These are phyloP conservation scores for Conticribra guillardii DNA, from an alignment of 108 stramenopile genomes.

Conservation along the genomic window DNA sequence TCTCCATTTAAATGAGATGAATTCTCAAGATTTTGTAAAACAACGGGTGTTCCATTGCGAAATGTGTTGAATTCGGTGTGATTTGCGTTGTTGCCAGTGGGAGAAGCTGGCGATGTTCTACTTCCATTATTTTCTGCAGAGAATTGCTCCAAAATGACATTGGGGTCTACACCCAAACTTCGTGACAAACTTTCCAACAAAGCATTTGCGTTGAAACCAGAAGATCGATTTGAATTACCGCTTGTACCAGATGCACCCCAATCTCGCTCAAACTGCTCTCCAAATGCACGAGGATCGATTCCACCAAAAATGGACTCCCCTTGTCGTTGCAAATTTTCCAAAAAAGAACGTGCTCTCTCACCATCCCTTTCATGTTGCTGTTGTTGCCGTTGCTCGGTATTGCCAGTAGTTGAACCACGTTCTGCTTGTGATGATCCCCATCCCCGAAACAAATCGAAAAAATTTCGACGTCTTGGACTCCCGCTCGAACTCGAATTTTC, in stretches of 20 bases:
- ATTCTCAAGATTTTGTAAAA: slow-evolving; percentile 41
- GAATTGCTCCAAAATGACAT: slow-evolving; percentile 12
- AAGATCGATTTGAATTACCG: not conserved
- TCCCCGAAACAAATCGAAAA: slow-evolving; percentile 9
- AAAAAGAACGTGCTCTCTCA: not conserved
- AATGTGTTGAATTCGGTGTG: slow-evolving; percentile 27
- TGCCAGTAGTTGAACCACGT: not conserved
- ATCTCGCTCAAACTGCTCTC: not conserved
- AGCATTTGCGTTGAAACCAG: not conserved
- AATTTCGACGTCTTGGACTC: slow-evolving; percentile 1
- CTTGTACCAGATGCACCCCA: not conserved
- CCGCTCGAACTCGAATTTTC: slow-evolving; percentile 5
- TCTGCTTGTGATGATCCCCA: not conserved
- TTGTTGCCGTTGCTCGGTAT: not conserved
- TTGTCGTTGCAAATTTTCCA: not conserved
- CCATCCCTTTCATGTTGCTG: not conserved
- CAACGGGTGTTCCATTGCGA: slow-evolving; percentile 24
- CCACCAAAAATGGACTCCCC: not conserved
- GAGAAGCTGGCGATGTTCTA: not conserved
- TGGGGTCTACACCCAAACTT: slow-evolving; percentile 16
- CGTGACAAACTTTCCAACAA: slow-evolving; percentile 18
- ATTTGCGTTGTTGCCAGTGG: slow-evolving; percentile 1
- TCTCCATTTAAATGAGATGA: slow-evolving; percentile 38
- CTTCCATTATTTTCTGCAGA: not conserved
- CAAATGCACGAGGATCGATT: not conserved